A percentile compares a stretch with the other conserved stretches of the same genome.
These are phyloP conservation scores for Paraconiothyrium brasiliense DNA, from an alignment of 2,329 filamentous ascomycete species.

Conservation along the genomic window DNA sequence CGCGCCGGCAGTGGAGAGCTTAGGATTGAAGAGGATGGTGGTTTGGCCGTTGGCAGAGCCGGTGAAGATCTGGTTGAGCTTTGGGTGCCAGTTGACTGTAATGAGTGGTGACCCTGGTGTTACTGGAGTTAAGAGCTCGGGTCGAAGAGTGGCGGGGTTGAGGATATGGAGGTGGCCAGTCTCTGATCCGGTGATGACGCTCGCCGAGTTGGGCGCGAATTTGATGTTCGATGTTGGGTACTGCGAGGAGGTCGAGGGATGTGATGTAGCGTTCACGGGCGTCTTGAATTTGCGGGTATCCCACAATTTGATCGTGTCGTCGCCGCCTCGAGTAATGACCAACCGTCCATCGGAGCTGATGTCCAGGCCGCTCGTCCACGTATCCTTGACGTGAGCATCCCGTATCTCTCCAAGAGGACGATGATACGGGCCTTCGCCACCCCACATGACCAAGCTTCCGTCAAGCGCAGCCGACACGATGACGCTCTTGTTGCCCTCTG, in stretches of 20 bases:
- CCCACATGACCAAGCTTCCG: constrained; percentile 90
- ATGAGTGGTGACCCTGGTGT: constrained; percentile 85
- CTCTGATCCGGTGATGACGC: constrained; percentile 87
- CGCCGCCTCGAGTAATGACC: constrained; percentile 88
- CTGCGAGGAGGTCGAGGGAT: constrained; percentile 82
- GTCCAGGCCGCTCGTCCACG: constrained; percentile 92
- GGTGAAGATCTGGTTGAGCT: constrained; percentile 94
- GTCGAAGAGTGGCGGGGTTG: constrained; percentile 87
- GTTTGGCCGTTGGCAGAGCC: constrained; percentile 91
- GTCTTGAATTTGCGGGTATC: constrained; percentile 95
- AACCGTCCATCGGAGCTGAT: constrained; percentile 91
- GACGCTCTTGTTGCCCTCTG: constrained; percentile 79
- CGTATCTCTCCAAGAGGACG: constrained; percentile 84
- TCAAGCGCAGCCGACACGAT: constrained; percentile 86
- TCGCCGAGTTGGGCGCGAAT: constrained; percentile 85
- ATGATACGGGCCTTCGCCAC: constrained; percentile 84
- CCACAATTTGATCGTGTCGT: constrained; percentile 95
- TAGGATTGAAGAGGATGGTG: constrained; percentile 89
- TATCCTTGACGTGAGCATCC: constrained; percentile 81
- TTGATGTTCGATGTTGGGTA: constrained; percentile 87
- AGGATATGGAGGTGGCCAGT: constrained; percentile 90
- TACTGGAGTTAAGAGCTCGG: constrained; percentile 88
- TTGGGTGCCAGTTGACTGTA: constrained; percentile 88
- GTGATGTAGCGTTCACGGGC: constrained; percentile 80
- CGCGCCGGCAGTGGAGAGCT: constrained; percentile 81